A percentile compares a stretch with the other conserved stretches of the same genome.
Conservation (phyloP, 2,329 filamentous ascomycete species). For the Hypomyces rosellus region DNA sequence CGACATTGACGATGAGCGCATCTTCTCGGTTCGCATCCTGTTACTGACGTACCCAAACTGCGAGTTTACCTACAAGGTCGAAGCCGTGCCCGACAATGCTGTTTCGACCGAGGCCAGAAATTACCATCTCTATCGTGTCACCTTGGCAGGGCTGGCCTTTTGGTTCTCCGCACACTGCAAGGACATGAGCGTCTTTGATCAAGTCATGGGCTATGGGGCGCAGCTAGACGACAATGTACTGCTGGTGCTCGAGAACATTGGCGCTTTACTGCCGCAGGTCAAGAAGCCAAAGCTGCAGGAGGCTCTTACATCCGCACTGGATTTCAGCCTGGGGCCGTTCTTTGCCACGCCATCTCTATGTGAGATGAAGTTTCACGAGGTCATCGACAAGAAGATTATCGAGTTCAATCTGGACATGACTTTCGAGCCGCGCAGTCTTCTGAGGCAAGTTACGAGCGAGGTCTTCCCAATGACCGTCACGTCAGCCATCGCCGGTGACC, state of each 20-base stretch:
- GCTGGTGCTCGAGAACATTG: conserved; percentile 10
- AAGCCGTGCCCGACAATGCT: neutral
- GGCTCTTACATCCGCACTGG: too few relatives aligned
- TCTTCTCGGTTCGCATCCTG: conserved; percentile 10
- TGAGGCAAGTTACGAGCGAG: conserved; percentile 13
- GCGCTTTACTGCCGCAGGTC: too few relatives aligned
- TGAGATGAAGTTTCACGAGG: too few relatives aligned
- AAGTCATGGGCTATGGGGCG: conserved; percentile 13
- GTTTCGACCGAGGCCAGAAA: too few relatives aligned
- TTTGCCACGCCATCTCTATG: too few relatives aligned
- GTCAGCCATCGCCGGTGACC: conserved; percentile 21
- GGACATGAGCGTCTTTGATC: conserved; percentile 20
- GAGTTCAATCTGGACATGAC: neutral
- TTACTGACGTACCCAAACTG: conserved; percentile 18
- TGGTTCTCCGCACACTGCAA: conserved; percentile 20
- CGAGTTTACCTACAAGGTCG: conserved; percentile 9
- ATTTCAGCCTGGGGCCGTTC: too few relatives aligned
- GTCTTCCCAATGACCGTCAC: conserved; percentile 18
- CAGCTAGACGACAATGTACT: conserved; percentile 15
- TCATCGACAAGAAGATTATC: too few relatives aligned
- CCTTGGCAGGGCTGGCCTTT: conserved; percentile 19
- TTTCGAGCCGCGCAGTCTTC: neutral
- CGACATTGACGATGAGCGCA: conserved; percentile 12
- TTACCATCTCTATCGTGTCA: conserved; percentile 7
- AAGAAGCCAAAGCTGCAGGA: too few relatives aligned